A percentile compares a stretch with the other conserved stretches of the same genome.
phyloP scores from a whole-genome alignment of 169 alveolate genomes.

The Cryptosporidium meleagridis region DNA sequence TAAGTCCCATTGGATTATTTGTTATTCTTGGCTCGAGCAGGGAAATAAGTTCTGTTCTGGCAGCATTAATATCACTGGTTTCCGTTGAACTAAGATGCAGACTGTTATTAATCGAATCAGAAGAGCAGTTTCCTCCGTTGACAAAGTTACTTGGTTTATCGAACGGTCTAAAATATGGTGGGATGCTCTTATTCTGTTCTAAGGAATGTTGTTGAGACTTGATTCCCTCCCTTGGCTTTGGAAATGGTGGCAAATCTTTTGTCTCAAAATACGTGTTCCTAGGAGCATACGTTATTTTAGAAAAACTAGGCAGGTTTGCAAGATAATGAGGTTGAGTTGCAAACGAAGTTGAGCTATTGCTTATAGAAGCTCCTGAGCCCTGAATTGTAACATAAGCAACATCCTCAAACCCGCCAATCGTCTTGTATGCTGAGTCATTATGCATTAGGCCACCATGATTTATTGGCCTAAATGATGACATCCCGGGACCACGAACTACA shows the following conservation, averaged over 20 bases:
- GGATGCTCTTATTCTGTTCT: slow-evolving; percentile 43
- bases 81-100: neutral
- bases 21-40: slow-evolving; percentile 10
- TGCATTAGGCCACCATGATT: slow-evolving; percentile 40
- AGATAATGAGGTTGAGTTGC: slow-evolving; percentile 74
- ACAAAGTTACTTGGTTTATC: neutral
- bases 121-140: neutral
- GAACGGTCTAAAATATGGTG: slow-evolving; percentile 74
- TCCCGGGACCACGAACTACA: slow-evolving; percentile 62
- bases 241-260: slow-evolving; percentile 68
- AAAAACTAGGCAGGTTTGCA: slow-evolving; percentile 69
- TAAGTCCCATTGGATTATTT: neutral
- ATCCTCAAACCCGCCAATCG: slow-evolving; percentile 51
- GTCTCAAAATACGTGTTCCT: slow-evolving; percentile 57
- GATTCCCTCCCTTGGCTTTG: slow-evolving; percentile 45
- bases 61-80: slow-evolving; percentile 11
- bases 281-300: slow-evolving; percentile 71
- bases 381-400: slow-evolving; percentile 59
- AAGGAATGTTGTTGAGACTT: neutral
- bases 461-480: slow-evolving; percentile 37
- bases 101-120: neutral
- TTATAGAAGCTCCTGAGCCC: slow-evolving; percentile 37
- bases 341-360: slow-evolving; percentile 24
- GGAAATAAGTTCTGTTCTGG: slow-evolving; percentile 23
- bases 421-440: slow-evolving; percentile 22